A percentile compares a stretch with the other conserved stretches of the same genome.
Evolutionary conservation across 768 basidiomycete genomes (phyloP).

Genomic region (Agrocybe praecox): DNA sequence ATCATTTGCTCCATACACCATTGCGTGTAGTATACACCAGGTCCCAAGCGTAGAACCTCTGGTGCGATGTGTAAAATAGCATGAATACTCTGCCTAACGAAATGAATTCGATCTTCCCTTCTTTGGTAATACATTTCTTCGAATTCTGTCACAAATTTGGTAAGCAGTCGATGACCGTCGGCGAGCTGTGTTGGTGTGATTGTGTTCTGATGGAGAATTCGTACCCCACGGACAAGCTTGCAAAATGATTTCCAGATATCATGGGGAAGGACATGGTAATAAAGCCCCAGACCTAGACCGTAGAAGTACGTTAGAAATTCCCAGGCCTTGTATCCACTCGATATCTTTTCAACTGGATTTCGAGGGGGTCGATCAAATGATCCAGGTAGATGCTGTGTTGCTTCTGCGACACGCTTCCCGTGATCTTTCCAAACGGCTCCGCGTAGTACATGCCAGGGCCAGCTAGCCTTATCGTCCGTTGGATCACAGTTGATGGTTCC

Average conservation of each 20-base stretch:
- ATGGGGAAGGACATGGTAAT: slow-evolving; percentile 25
- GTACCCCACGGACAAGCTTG: slow-evolving; percentile 26
- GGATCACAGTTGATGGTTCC: slow-evolving; percentile 20
- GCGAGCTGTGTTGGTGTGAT: slow-evolving; percentile 14
- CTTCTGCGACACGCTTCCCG: slow-evolving; percentile 30
- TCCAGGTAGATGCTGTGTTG: slow-evolving; percentile 35
- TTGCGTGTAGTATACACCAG: slow-evolving; percentile 22
- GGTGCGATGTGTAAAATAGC: slow-evolving; percentile 28
- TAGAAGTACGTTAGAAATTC: slow-evolving; percentile 30
- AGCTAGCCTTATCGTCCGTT: slow-evolving; percentile 16
- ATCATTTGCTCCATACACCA: slow-evolving; percentile 36
- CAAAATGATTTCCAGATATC: slow-evolving; percentile 36
- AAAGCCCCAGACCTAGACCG: slow-evolving; percentile 30
- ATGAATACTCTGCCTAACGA: slow-evolving; percentile 37
- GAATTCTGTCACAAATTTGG: slow-evolving; percentile 32
- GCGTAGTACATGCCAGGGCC: slow-evolving; percentile 32
- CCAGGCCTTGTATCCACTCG: slow-evolving; percentile 30
- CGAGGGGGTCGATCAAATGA: slow-evolving; percentile 44
- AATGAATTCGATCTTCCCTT: slow-evolving; percentile 27
- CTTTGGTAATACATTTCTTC: slow-evolving; percentile 36
- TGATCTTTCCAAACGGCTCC: slow-evolving; percentile 33
- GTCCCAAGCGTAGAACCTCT: slow-evolving; percentile 30
- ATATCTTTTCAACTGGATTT: slow-evolving; percentile 40
- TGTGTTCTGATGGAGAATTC: slow-evolving; percentile 30
- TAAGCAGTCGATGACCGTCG: slow-evolving; percentile 20